Evolutionary conservation across 1,139 yeast species (phyloP).

Genomic region (Protomyces inundatus): DNA sequence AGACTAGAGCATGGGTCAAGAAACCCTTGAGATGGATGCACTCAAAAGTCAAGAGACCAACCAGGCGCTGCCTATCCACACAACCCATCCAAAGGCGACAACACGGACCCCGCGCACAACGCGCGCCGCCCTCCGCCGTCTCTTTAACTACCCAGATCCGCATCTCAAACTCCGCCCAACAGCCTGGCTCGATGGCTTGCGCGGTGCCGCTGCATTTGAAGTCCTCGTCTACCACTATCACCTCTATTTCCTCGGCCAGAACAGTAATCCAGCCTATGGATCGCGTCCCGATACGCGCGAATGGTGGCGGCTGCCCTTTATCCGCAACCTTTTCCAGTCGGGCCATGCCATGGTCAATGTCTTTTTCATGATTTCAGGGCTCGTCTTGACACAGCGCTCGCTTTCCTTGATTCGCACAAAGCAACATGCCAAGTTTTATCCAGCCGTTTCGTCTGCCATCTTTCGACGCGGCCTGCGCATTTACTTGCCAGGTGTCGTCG

Average conservation of each 20-base stretch:
- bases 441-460: conserved; percentile 15
- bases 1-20: too few species aligned
- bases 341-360: conserved; percentile 25
- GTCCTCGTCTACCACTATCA: conserved; percentile 21
- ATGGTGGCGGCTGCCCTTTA: conserved; percentile 22
- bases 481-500: not conserved
- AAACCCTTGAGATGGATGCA: too few species aligned
- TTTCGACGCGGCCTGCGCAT: conserved; percentile 6
- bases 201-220: conserved; percentile 17
- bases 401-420: conserved; percentile 1
- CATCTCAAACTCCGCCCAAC: conserved; percentile 4
- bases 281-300: conserved; percentile 1
- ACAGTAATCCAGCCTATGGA: conserved; percentile 5
- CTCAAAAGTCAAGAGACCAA: too few species aligned
- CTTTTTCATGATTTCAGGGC: conserved; percentile 19
- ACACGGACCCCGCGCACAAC: not conserved
- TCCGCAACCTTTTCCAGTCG: conserved; percentile 13
- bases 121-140: not conserved
- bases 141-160: not conserved
- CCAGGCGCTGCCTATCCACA: too few species aligned
- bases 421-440: conserved; percentile 6
- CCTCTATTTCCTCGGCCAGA: conserved; percentile 1
- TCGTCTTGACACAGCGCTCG: conserved; percentile 16
- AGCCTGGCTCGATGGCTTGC: conserved; percentile 20
- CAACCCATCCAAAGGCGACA: too few species aligned